A percentile compares a stretch with the other conserved stretches of the same genome.
These are phyloP conservation scores for Hygrophoropsis aurantiaca DNA, from an alignment of 768 basidiomycete genomes.

Conservation along the genomic window DNA sequence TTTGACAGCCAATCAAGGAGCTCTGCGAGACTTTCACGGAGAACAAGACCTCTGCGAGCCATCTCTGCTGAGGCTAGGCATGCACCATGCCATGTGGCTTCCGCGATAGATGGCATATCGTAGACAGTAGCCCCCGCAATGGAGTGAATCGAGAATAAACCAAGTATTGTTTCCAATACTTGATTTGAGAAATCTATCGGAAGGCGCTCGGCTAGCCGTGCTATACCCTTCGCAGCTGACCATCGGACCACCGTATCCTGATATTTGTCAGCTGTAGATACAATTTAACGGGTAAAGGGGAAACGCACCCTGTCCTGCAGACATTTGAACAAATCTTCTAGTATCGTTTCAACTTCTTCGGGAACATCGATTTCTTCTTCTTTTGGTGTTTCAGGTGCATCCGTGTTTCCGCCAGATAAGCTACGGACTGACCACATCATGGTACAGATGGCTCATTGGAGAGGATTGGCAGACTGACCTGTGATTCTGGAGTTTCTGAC, in stretches of 20 bases:
- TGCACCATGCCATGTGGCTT: conserved; percentile 93
- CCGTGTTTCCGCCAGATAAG: conserved; percentile 17
- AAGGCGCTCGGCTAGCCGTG: conserved; percentile 79
- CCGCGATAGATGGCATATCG: conserved; percentile 75
- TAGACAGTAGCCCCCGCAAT: conserved; percentile 61
- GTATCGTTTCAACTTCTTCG: conserved; percentile 69
- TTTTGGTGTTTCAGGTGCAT: conserved; percentile 13
- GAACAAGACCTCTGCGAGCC: conserved; percentile 77
- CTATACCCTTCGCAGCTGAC: conserved; percentile 90
- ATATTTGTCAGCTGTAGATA: conserved; percentile 2
- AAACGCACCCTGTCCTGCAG: conserved; percentile 79
- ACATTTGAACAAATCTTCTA: conserved; percentile 70
- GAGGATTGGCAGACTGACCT: conserved; percentile 32
- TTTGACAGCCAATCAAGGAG: conserved; percentile 81
- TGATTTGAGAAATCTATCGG: conserved; percentile 74
- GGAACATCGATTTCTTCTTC: conserved; percentile 65
- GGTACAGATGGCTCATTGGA: background rate
- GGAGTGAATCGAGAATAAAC: conserved; percentile 76
- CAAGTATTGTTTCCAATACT: conserved; percentile 77
- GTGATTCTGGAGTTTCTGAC: conserved; percentile 36
- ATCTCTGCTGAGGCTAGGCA: conserved; percentile 92
- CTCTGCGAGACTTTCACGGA: conserved; percentile 52
- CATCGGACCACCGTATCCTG: conserved; percentile 95
- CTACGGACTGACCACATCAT: conserved; percentile 32
- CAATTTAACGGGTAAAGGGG: background rate